Evolutionary conservation across 139 green algal genomes (phyloP), one percentile per base, ranked within the genome.

Genomic region (Closterium sp.): DNA sequence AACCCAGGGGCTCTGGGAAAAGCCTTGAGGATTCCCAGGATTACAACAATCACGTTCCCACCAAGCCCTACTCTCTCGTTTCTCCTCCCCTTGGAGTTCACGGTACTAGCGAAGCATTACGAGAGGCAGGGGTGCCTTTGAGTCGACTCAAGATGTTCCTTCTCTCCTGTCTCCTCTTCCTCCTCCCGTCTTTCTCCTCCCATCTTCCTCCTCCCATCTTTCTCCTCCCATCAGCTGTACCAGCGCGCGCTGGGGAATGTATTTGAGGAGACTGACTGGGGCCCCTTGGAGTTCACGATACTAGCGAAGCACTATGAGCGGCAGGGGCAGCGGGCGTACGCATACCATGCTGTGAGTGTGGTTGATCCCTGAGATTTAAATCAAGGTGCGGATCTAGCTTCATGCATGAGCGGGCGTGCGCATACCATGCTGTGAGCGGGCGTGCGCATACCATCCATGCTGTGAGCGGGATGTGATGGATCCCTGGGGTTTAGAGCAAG

Each of bases 221-320:
- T 33, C 43, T 90, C 87, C 31, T 19, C 12, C 21, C 12, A 25
- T 25, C 91, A 93, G 91, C 91, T 93, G 19, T 93, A 93, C 91
- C 93, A 93, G 34, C 31, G 33, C 6, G 91, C 91, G 3, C 33
- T 93, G 25, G 91, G 89, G 34, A 93, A 93, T 5, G 91, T 93
- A 43, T 93, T 91, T 43, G 91, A 93, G 10, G 33, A 93, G 25
- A 55, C 89, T 23, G 88, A 93, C 38, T 93, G 91, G 91, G 91
- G 91, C 30, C 32, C 33, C 23, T 6, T 93, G 21, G 91, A 93
- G 88, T 93, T 38, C 19, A 89, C 88, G 32, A 93, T 93, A 8
- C 69, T 93, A 9, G 91, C 87, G 10, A 93, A 93, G 66, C 91
- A 93, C 88, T 93, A 91, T 36, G 84, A 35, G 31, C 21, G 84